Evolutionary conservation across 768 basidiomycete species (phyloP), one percentile per base, ranked within the genome.

Genomic region (Mycena haematopus): DNA sequence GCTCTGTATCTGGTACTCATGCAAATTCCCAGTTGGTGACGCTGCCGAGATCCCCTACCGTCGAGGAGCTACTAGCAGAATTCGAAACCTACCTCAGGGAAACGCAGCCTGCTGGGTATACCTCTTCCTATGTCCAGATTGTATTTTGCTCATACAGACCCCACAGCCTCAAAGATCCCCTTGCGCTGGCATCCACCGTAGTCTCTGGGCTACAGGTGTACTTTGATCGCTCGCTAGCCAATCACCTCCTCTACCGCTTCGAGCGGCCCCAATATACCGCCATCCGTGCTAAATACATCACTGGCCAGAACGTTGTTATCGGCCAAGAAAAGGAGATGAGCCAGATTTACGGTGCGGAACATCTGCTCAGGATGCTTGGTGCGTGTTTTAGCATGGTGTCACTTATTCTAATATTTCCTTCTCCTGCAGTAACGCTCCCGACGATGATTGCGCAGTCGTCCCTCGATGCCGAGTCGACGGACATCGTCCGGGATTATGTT

Each of bases 231-330:
- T 89, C 94, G 0, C 83, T 93, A 1, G 92, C 96, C 6, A 86
- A 90, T 59, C 95, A 93, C 74, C 83, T 99, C 27, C 82, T 99
- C 4, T 99, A 99, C 72, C 89, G 95, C 21, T 95, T 96, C 67
- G 96, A 99, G 74, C 86, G 96, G n/a, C 86, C 87, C 7, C 96
- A 99, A 74, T 98, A 96, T 65, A 88, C 90, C 6, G 87, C 90
- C 51, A 83, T 93, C 24, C 84, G 91, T 46, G 87, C 89, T 69
- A 67, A 77, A 55, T 92, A 88, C 66, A 85, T 88, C 64, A 93
- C 92, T 8, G 91, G 90, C 1, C 87, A 82, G 51, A 83, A 87
- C 52, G 90, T 92, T 27, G 76, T 83, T 52, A 79, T 89, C 13
- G 84, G 82, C 2, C 80, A 87, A 64, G 92, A 93, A 71, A 90